These are phyloP conservation scores for Pseudozyma thailandica DNA, from an alignment of 1,284 basidiomycete species.

Conservation along the genomic window DNA sequence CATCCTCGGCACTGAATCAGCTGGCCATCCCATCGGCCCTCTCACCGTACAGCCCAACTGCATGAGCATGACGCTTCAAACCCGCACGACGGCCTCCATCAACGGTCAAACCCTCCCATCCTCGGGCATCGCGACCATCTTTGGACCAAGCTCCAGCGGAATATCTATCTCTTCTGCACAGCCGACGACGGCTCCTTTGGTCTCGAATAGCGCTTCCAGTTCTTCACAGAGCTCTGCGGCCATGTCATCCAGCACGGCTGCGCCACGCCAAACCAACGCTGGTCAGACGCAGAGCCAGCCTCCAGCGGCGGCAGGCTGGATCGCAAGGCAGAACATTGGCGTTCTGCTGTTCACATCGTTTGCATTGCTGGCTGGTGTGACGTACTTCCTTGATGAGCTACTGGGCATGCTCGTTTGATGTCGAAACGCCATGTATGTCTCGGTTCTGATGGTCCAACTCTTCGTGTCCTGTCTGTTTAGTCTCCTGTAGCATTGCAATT, in stretches of 20 bases:
- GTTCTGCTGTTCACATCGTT: slow-evolving; percentile 34
- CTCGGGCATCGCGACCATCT: slow-evolving; percentile 34
- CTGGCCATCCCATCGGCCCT: slow-evolving; percentile 23
- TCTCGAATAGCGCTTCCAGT: neutral
- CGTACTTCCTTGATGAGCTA: slow-evolving; percentile 44
- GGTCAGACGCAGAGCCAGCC: neutral
- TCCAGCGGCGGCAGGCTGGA: slow-evolving; percentile 16
- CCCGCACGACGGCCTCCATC: slow-evolving; percentile 6
- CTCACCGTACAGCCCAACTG: slow-evolving; percentile 21
- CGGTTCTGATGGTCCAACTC: too few relatives aligned
- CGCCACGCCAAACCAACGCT: slow-evolving; percentile 26
- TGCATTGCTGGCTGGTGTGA: slow-evolving; percentile 35
- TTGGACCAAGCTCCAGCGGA: slow-evolving; percentile 7
- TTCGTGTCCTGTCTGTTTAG: too few relatives aligned
- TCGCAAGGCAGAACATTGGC: slow-evolving; percentile 34
- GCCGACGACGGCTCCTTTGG: slow-evolving; percentile 3
- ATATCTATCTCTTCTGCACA: slow-evolving; percentile 2
- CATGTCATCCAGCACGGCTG: slow-evolving; percentile 2
- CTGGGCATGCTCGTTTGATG: slow-evolving; percentile 37
- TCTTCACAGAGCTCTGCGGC: neutral
- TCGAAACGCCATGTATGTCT: too few relatives aligned
- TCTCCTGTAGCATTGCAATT: too few relatives aligned
- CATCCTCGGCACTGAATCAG: slow-evolving; percentile 22
- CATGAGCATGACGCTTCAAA: slow-evolving; percentile 23
- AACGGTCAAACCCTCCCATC: slow-evolving; percentile 38